Conservation (phyloP, 805 yeast genomes). For the Groenewaldozyma tartarivorans region DNA sequence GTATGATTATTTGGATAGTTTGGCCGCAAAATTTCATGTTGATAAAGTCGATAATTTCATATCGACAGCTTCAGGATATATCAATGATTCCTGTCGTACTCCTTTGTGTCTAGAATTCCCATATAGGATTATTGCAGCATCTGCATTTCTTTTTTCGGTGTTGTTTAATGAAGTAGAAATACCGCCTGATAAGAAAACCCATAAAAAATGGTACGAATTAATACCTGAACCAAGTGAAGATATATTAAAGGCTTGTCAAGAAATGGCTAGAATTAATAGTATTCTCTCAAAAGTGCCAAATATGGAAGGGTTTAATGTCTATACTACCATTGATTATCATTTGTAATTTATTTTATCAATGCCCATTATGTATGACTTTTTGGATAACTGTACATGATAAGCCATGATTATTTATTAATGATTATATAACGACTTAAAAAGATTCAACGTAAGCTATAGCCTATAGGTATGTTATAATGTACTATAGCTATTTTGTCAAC, state of each 20-base stretch:
- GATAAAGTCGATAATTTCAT: conserved; percentile 16
- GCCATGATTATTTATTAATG: too few relatives aligned
- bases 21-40: conserved; percentile 15
- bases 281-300: background rate
- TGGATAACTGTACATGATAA: too few relatives aligned
- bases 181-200: background rate
- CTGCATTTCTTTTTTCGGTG: conserved; percentile 23
- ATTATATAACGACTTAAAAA: too few relatives aligned
- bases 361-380: too few relatives aligned
- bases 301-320: background rate
- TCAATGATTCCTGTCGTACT: conserved; percentile 32
- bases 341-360: too few relatives aligned
- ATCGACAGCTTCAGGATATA: conserved; percentile 28
- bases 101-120: conserved; percentile 25
- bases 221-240: background rate
- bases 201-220: background rate
- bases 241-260: background rate
- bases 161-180: background rate
- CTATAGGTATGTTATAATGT: too few relatives aligned
- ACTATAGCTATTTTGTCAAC: too few relatives aligned
- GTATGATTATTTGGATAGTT: conserved; percentile 19
- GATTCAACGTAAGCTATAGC: too few relatives aligned
- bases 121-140: conserved; percentile 28
- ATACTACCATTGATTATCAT: background rate
- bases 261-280: background rate